Base-by-base conservation (phyloP, 305 asterid genomes). In the Fraxinus albicans region DNA sequence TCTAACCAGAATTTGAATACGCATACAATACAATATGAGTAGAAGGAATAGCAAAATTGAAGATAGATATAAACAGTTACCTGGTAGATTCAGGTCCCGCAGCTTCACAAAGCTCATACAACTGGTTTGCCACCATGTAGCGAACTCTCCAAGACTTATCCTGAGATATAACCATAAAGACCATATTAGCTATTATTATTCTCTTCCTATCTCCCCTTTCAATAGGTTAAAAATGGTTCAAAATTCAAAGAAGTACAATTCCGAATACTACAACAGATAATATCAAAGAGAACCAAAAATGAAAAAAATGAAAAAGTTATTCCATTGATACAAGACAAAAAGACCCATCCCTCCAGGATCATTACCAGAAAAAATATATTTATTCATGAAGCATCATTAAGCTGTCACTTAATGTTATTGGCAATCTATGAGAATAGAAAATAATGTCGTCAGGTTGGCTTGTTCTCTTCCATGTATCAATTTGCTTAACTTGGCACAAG, bases 61-160 rank as follows among this genome's bases (percentile, higher is more conserved):
- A 50, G 27, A 25, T 53, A 80, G 40, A 25, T 42, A 80, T 84
- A 31, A 78, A 85, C 53, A 79, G 73, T 60, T 86, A 93, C 97
- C 93, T 85, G 29, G 96, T 90, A 76, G 96, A 93, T 79, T 93
- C 97, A 77, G 93, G 94, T 78, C 97, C 97, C 77, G 91, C 94
- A 84, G 96, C 97, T 84, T 93, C 94, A 73, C 95, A 93, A 50
- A 93, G 90, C 85, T 91, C 97, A 80, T 93, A 88, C 81, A 93
- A 78, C 83, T 93, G 96, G 76, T 93, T 91, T 73, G 97, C 97
- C 79, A 93, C 97, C 97, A 93, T 92, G 85, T 92, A 93, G 21
- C 97, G 92, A 21, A 93, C 97, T 38, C 97, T 96, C 97, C 97
- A 93, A 60, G 97, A 93, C 85, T 93, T 93, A 85, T 93, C 97